phyloP scores from a whole-genome alignment of 139 green algal genomes.

The Yamagishiella unicocca region DNA sequence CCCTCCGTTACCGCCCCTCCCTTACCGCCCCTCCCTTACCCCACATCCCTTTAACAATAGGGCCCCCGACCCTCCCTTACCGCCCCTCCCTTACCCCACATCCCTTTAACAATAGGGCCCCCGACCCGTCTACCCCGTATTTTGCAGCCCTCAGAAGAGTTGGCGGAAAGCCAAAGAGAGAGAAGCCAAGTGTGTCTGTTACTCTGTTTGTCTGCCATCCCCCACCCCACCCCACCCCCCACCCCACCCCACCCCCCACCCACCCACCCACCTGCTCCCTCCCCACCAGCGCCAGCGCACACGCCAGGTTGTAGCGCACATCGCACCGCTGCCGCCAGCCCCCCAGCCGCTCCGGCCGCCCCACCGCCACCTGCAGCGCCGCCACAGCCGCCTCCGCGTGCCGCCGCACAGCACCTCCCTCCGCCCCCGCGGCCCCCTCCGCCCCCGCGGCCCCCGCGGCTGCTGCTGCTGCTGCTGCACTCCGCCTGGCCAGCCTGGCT shows the following conservation, averaged over 20 bases:
- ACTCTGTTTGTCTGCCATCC: too few relatives aligned
- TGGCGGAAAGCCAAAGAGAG: too few relatives aligned
- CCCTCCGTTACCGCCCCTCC: too few relatives aligned
- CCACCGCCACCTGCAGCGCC: constrained; percentile 62
- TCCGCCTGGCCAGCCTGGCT: constrained; percentile 13
- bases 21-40: too few relatives aligned
- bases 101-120: too few relatives aligned
- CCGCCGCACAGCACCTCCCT: not conserved
- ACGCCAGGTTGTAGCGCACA: constrained; percentile 75
- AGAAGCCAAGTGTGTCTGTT: too few relatives aligned
- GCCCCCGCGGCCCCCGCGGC: not conserved
- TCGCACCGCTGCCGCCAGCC: constrained; percentile 59
- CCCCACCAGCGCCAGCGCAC: constrained; percentile 53
- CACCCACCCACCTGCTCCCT: constrained; percentile 2
- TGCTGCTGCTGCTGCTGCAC: not conserved
- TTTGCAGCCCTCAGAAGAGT: too few relatives aligned
- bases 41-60: too few relatives aligned
- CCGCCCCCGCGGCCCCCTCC: not conserved
- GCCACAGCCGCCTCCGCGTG: constrained; percentile 38
- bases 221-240: not conserved
- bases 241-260: not conserved
- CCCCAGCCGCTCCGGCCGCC: constrained; percentile 53
- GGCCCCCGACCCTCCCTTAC: too few relatives aligned
- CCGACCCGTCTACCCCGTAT: too few relatives aligned
- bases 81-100: too few relatives aligned